These are phyloP conservation scores for Basipetospora chlamydospora DNA, from an alignment of 2,329 filamentous ascomycete genomes.

Conservation along the genomic window DNA sequence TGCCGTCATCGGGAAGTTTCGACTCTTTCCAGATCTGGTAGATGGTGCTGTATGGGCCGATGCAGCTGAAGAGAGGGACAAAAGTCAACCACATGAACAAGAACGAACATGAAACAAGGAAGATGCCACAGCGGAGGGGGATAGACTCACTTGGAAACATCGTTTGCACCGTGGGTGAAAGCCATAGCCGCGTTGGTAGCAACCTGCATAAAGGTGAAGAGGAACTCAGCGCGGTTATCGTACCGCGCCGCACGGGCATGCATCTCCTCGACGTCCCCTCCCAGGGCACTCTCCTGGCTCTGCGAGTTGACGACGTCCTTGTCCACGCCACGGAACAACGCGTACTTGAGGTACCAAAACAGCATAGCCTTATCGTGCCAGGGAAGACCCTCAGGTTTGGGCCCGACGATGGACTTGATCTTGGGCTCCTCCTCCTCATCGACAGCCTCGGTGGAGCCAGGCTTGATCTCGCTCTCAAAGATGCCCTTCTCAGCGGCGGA, in stretches of 20 bases:
- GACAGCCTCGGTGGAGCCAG: not conserved
- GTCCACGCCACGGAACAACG: slow-evolving; percentile 31
- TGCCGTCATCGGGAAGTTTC: slow-evolving; percentile 25
- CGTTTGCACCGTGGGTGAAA: slow-evolving; percentile 53
- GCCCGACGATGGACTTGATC: slow-evolving; percentile 23
- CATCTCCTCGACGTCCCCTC: slow-evolving; percentile 37
- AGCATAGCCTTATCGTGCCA: slow-evolving; percentile 28
- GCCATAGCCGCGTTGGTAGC: slow-evolving; percentile 47
- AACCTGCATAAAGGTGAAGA: slow-evolving; percentile 45
- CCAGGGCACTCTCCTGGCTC: slow-evolving; percentile 25
- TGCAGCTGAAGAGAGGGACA: slow-evolving; percentile 26
- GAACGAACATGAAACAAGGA: not conserved
- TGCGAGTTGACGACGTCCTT: slow-evolving; percentile 24
- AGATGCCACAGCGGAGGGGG: slow-evolving; percentile 19
- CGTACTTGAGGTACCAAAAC: slow-evolving; percentile 29
- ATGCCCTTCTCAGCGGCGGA: slow-evolving; percentile 16
- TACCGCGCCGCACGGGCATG: slow-evolving; percentile 43
- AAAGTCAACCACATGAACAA: not conserved
- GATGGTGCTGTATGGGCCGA: slow-evolving; percentile 48
- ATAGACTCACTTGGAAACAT: slow-evolving; percentile 30
- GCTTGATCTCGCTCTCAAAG: slow-evolving; percentile 13
- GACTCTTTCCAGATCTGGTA: slow-evolving; percentile 44
- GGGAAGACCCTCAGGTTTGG: slow-evolving; percentile 23
- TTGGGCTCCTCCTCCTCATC: slow-evolving; percentile 12
- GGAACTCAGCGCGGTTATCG: slow-evolving; percentile 46